These are phyloP conservation scores for Trichosporon inkin DNA, from an alignment of 1,284 basidiomycete species.

Conservation along the genomic window DNA sequence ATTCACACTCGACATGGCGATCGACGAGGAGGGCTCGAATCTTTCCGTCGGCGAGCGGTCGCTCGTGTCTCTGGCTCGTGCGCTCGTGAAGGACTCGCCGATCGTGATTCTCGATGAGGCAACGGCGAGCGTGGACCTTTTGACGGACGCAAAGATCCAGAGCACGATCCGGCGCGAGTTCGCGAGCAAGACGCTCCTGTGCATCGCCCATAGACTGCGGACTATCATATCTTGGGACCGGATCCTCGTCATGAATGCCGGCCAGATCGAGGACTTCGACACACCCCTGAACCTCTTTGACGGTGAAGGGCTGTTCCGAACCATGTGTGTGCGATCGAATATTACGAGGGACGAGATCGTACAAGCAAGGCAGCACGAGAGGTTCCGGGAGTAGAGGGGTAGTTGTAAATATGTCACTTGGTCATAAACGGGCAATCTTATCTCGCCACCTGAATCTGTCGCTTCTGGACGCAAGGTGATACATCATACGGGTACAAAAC, in stretches of 20 bases:
- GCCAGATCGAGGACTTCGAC: conserved; percentile 67
- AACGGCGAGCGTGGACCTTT: conserved; percentile 56
- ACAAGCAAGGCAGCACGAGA: conserved; percentile 21
- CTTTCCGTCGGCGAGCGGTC: conserved; percentile 64
- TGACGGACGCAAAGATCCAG: conserved; percentile 69
- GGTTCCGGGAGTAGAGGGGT: not conserved
- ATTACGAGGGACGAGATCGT: conserved; percentile 50
- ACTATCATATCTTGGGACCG: conserved; percentile 78
- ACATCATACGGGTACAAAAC: conserved; percentile 1
- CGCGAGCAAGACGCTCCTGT: conserved; percentile 59
- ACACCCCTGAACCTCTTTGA: conserved; percentile 71
- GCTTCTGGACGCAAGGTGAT: not conserved
- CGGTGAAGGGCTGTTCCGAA: conserved; percentile 66
- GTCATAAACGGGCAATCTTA: too few relatives aligned
- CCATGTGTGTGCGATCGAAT: conserved; percentile 57
- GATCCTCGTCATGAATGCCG: conserved; percentile 66
- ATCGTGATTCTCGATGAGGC: conserved; percentile 63
- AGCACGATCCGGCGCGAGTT: conserved; percentile 65
- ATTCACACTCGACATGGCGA: conserved; percentile 71
- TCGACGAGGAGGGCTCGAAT: conserved; percentile 83
- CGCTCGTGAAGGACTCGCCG: conserved; percentile 55
- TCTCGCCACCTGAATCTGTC: not conserved
- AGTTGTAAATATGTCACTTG: not conserved
- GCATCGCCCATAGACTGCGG: conserved; percentile 65
- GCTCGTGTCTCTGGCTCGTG: conserved; percentile 66